Percentiles rank a stretch among this genome's conserved stretches.
Conservation (phyloP, 805 yeast genomes). For the Barnettozyma wickerhamii region DNA sequence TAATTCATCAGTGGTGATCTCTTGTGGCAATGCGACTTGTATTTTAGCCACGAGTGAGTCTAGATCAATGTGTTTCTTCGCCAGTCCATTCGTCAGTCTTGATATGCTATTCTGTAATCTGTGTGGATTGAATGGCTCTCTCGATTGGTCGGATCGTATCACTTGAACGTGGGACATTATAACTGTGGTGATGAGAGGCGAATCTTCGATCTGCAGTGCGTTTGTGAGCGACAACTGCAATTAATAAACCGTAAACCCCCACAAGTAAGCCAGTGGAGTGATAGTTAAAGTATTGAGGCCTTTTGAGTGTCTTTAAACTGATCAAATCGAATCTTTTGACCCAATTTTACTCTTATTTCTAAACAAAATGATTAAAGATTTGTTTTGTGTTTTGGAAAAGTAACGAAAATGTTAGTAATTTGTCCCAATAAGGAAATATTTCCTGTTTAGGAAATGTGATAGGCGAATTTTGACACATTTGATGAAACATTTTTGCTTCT, state of each 20-base stretch:
- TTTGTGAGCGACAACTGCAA: too few relatives aligned
- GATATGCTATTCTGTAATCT: background rate
- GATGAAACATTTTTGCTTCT: background rate
- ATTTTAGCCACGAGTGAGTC: conserved; percentile 2
- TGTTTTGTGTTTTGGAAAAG: too few relatives aligned
- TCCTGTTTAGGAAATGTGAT: background rate
- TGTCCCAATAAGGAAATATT: background rate
- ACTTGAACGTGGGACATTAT: conserved; percentile 2
- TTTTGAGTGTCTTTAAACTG: too few relatives aligned
- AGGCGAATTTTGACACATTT: background rate
- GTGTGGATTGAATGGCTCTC: background rate
- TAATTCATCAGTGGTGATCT: conserved; percentile 83
- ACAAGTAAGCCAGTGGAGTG: too few relatives aligned
- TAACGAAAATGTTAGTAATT: background rate
- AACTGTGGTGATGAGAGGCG: background rate
- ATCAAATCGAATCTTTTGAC: too few relatives aligned
- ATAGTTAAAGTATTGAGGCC: too few relatives aligned
- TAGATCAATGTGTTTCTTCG: conserved; percentile 1
- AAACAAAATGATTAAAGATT: too few relatives aligned
- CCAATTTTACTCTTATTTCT: too few relatives aligned
- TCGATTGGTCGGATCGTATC: background rate
- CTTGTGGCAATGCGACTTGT: conserved; percentile 60
- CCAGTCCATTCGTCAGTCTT: background rate
- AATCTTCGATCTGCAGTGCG: too few relatives aligned
- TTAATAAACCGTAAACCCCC: too few relatives aligned